Base-by-base conservation (phyloP, 2,329 filamentous ascomycete species). In the Cladosporium sp. region DNA sequence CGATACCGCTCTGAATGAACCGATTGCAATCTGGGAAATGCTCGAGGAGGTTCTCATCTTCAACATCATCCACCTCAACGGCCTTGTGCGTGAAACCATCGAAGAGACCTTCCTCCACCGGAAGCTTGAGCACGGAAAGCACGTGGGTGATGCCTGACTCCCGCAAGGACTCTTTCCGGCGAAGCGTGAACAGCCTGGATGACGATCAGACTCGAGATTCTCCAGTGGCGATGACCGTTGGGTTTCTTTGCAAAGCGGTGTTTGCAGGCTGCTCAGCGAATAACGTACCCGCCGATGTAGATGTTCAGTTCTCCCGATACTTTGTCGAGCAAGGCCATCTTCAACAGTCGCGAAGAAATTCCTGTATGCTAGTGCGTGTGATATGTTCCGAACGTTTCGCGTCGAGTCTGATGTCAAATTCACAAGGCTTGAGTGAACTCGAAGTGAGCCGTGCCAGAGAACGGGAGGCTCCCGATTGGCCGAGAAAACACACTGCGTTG, bases 51-150 rank as follows among this genome's bases (percentile, higher is more conserved):
- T 98, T 88, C 59, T 91, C 85, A 62, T 96, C 89, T 16, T 92
- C 88, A 45, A 91, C 81, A 72, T 98, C 93, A 67, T 97, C 88
- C 38, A 96, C 82, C 57, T 94, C 85, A 56, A 97, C 85, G 53
- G 83, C 78, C 59, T 88, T 77, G 66, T 94, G 89, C 56, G 83
- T 72, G 66, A 83, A 89, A 19, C 49, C 49, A 22, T 79, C 75
- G 62, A 81, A 83, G 35, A 77, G 74, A 53, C 72, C 71, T 58
- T 77, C 69, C 59, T 79, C 73, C 42, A 79, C 69, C 38, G 79
- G 77, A 58, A 85, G 77, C 40, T 80, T 79, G 53, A 92, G 69
- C 35, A 93, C 86, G 4, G 91, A 95, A n/a, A 97, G 76, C 25
- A 97, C 80, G 69, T 96, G 91, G 2, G 90, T 95, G 66, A 98